Conservation (phyloP, 345 rosid genomes). For the Draba incana region DNA sequence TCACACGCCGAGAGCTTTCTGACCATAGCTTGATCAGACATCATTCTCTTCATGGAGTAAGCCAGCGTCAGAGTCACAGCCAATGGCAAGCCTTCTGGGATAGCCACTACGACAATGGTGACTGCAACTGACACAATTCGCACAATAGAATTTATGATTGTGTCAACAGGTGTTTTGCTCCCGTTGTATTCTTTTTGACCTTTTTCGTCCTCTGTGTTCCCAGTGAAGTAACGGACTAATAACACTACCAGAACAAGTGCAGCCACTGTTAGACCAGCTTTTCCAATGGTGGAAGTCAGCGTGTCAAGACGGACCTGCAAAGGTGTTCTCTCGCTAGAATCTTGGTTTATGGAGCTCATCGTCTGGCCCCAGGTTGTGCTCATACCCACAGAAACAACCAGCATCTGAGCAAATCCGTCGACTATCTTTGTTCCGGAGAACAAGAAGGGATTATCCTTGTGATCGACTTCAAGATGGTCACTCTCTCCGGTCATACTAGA, state of each 20-base stretch:
- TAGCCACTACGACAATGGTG: slow-evolving; percentile 73
- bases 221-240: slow-evolving; percentile 67
- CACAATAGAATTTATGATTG: slow-evolving; percentile 52
- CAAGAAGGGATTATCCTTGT: slow-evolving; percentile 50
- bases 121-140: slow-evolving; percentile 62
- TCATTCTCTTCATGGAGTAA: slow-evolving; percentile 76
- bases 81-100: slow-evolving; percentile 73
- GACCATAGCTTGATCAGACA: slow-evolving; percentile 75
- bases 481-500: slow-evolving; percentile 66
- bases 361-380: slow-evolving; percentile 69
- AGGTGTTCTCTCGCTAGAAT: slow-evolving; percentile 62
- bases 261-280: slow-evolving; percentile 62
- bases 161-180: slow-evolving; percentile 46
- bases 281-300: slow-evolving; percentile 63
- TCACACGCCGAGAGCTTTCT: slow-evolving; percentile 73
- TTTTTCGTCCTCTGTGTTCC: slow-evolving; percentile 51
- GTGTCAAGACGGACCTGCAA: slow-evolving; percentile 63
- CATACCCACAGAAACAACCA: slow-evolving; percentile 65
- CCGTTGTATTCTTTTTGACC: slow-evolving; percentile 50
- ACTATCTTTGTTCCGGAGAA: slow-evolving; percentile 56
- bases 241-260: slow-evolving; percentile 60
- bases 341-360: slow-evolving; percentile 57
- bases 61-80: slow-evolving; percentile 82
- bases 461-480: slow-evolving; percentile 47
- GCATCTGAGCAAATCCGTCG: slow-evolving; percentile 58